These are phyloP conservation scores for Herpetomonas muscarum DNA, from an alignment of 208 protist species.

Conservation along the genomic window DNA sequence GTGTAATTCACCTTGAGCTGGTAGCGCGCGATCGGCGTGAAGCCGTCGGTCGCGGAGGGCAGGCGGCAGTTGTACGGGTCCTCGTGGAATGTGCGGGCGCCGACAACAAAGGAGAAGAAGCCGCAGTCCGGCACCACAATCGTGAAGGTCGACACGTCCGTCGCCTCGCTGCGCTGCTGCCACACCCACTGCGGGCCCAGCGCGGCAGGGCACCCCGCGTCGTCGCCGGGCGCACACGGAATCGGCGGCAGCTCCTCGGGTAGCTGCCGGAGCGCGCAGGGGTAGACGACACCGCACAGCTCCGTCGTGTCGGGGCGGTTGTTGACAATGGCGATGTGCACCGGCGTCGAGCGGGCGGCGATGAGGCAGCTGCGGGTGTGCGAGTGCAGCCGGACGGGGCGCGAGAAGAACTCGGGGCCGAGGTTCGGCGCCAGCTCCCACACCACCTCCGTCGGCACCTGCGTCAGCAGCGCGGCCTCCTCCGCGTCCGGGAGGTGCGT, in stretches of 20 bases:
- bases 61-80: conserved; percentile 65
- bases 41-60: conserved; percentile 19
- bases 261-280: conserved; percentile 46
- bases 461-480: conserved; percentile 34
- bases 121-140: conserved; percentile 68
- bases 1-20: conserved; percentile 76
- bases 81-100: conserved; percentile 51
- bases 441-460: conserved; percentile 22
- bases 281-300: conserved; percentile 74
- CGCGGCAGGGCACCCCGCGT: conserved; percentile 3
- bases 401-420: conserved; percentile 63
- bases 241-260: conserved; percentile 27
- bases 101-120: conserved; percentile 71
- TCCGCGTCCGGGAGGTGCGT: conserved; percentile 51
- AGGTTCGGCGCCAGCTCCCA: conserved; percentile 63
- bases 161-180: conserved; percentile 71
- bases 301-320: conserved; percentile 46
- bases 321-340: conserved; percentile 65
- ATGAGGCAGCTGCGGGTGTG: conserved; percentile 45
- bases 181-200: conserved; percentile 75
- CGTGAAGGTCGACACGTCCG: conserved; percentile 65
- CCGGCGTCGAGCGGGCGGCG: conserved; percentile 45
- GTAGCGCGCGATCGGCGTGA: conserved; percentile 66
- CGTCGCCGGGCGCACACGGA: neutral
- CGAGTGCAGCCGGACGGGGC: conserved; percentile 32